Evolutionary conservation across 2,329 filamentous ascomycete species (phyloP).

Genomic region (Xylariaceae sp.): DNA sequence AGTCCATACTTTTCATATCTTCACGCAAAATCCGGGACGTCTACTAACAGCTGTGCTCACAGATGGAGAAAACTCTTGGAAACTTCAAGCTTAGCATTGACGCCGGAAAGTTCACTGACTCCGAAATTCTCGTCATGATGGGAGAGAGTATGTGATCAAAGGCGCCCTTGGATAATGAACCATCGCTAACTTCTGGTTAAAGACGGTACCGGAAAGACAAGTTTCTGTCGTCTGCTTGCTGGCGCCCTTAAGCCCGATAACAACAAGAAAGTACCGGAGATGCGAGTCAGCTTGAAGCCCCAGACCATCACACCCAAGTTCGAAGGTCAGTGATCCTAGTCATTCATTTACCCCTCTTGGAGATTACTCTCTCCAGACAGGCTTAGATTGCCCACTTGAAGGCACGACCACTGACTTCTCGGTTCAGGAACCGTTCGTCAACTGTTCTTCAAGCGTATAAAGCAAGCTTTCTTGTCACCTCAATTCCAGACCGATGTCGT

Average conservation of each 20-base stretch:
- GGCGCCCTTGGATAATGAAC: not conserved
- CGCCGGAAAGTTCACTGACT: slow-evolving; percentile 85
- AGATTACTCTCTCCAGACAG: not conserved
- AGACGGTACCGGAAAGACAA: slow-evolving; percentile 99
- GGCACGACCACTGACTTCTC: not conserved
- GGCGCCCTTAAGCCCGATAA: slow-evolving; percentile 89
- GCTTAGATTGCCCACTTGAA: not conserved
- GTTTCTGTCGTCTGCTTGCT: slow-evolving; percentile 93
- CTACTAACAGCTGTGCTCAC: slow-evolving; percentile 6
- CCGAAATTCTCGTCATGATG: slow-evolving; percentile 77
- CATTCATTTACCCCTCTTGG: not conserved
- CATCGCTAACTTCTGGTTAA: slow-evolving; percentile 41
- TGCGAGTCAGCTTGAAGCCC: slow-evolving; percentile 98
- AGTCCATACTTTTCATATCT: not conserved
- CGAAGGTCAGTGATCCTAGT: slow-evolving; percentile 49
- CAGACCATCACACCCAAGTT: slow-evolving; percentile 99
- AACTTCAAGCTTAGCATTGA: slow-evolving; percentile 82
- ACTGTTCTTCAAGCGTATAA: slow-evolving; percentile 94
- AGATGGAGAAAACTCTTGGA: slow-evolving; percentile 88
- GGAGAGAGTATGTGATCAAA: slow-evolving; percentile 13
- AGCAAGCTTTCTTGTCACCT: slow-evolving; percentile 88
- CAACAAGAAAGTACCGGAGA: slow-evolving; percentile 71
- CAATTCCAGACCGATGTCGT: slow-evolving; percentile 99
- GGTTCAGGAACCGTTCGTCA: slow-evolving; percentile 69
- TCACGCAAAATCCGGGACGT: not conserved